Base-by-base conservation (phyloP, 208 protist species). In the Crithidia fasciculata region DNA sequence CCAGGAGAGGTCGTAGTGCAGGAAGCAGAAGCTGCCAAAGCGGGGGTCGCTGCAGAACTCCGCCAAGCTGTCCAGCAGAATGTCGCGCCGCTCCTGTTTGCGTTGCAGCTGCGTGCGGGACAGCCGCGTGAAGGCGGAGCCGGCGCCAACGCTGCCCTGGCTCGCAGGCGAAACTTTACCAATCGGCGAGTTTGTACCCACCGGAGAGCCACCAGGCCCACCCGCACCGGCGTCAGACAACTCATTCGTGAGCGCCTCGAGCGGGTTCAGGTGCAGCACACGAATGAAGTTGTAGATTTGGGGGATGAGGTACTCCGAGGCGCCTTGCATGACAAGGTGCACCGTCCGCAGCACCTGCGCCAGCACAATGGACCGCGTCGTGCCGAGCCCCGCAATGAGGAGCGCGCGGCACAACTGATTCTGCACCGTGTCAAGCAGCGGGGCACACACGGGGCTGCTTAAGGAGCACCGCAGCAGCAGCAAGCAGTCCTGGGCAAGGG, bases 1-100 rank as follows among this genome's bases (percentile, higher is more conserved):
- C 78, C 81, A 89, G 19, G 89, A 94, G n/a, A 95, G 88, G 69
- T 97, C 92, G 85, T 96, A 98, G 72, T 93, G 81, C 6, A 81
- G 63, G 66, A 90, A 95, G 77, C 93, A 95, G 82, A 93, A 97
- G 64, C 69, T 58, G 49, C 75, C 68, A 71, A 98, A 95, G 60
- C 72, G 60, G 8, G 65, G 65, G 69, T 94, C 82, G 18, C 77
- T 86, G 67, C 90, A 97, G 57, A 96, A 92, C 76, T 93, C 89
- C 5, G 88, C 80, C 54, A 98, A 74, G 72, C 89, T 96, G 72
- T 96, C 89, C n/a, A 97, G 74, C 58, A 98, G 40, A 58, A 98
- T 73, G 53, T 96, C 91, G 39, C 84, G 79, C 47, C 83, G 81
- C 80, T 96, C 92, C 59, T 82, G 60, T 41, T 89, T 87, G 40